A percentile compares a stretch with the other conserved stretches of the same genome.
These are phyloP conservation scores for Aspergillus baeticus DNA, from an alignment of 495 filamentous ascomycete species.

Conservation along the genomic window DNA sequence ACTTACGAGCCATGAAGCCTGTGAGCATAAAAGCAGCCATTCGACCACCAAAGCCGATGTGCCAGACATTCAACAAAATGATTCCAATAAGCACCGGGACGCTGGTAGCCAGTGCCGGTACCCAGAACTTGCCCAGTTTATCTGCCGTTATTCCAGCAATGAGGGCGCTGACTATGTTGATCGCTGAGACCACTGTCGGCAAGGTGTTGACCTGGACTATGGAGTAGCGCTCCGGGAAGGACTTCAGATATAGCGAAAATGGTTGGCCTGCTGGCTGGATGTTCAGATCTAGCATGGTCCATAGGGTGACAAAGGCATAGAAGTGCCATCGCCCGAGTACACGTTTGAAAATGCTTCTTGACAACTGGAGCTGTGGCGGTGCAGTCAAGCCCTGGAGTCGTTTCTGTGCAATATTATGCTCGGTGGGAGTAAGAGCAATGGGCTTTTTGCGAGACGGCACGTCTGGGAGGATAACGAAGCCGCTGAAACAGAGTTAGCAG, in stretches of 20 bases:
- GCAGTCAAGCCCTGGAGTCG: slow-evolving; percentile 28
- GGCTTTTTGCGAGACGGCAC: slow-evolving; percentile 22
- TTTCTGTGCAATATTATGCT: slow-evolving; percentile 26
- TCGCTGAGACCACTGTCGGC: slow-evolving; percentile 30
- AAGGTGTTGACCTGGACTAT: slow-evolving; percentile 21
- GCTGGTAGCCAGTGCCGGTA: slow-evolving; percentile 25
- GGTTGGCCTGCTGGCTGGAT: slow-evolving; percentile 23
- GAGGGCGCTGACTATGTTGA: slow-evolving; percentile 31
- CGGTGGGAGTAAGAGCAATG: slow-evolving; percentile 22
- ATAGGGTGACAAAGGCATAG: too few relatives aligned
- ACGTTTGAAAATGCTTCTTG: too few relatives aligned
- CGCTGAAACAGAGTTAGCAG: slow-evolving; percentile 5
- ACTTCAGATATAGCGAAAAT: slow-evolving; percentile 29
- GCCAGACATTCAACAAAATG: slow-evolving; percentile 26
- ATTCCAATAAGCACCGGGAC: slow-evolving; percentile 28
- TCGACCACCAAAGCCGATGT: slow-evolving; percentile 31
- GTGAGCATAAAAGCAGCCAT: slow-evolving; percentile 33
- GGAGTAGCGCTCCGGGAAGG: slow-evolving; percentile 21
- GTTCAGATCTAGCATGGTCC: too few relatives aligned
- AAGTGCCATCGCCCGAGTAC: too few relatives aligned
- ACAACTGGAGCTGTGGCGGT: too few relatives aligned
- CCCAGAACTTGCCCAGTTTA: slow-evolving; percentile 26
- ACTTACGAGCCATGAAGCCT: slow-evolving; percentile 32
- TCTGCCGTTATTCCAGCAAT: slow-evolving; percentile 27
- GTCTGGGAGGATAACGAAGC: slow-evolving; percentile 24